These are phyloP conservation scores for Ustilago lituana DNA, from an alignment of 1,284 basidiomycete species.

Conservation along the genomic window DNA sequence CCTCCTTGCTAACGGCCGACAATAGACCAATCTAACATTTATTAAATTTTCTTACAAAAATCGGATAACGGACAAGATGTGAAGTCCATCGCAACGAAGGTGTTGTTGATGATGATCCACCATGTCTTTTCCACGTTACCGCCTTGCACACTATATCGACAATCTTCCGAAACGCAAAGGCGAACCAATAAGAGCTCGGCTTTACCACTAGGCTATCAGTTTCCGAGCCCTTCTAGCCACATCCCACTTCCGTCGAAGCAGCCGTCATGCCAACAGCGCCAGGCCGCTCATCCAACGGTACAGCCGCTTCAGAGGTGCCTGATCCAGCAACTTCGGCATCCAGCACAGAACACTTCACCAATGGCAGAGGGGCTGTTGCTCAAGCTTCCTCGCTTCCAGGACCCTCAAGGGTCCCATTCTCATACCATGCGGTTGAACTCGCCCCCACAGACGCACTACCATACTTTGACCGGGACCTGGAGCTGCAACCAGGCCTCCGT, in stretches of 20 bases:
- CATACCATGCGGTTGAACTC: constrained; percentile 30
- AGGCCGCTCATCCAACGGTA: constrained; percentile 26
- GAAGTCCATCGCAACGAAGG: not conserved
- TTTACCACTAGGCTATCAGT: no score
- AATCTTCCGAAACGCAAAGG: no score
- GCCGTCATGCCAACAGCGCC: constrained; percentile 18
- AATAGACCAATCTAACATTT: constrained; percentile 12
- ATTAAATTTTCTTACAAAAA: not conserved
- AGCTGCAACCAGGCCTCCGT: constrained; percentile 77
- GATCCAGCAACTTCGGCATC: constrained; percentile 14
- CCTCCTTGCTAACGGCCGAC: constrained; percentile 17
- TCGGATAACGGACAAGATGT: constrained; percentile 10
- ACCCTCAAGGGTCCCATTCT: constrained; percentile 11
- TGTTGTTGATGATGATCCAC: no score
- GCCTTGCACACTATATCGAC: not conserved
- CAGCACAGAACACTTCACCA: not conserved
- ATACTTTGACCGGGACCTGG: constrained; percentile 92
- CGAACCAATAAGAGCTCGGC: no score
- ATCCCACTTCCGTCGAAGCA: no score
- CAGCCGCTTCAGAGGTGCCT: constrained; percentile 15
- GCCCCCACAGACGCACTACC: constrained; percentile 78
- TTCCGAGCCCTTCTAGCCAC: no score
- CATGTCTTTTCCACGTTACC: no score
- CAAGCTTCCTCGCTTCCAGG: not conserved
- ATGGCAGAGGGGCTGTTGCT: not conserved